phyloP scores from a whole-genome alignment of 805 yeast species.

The Metschnikowia bowlesiae region DNA sequence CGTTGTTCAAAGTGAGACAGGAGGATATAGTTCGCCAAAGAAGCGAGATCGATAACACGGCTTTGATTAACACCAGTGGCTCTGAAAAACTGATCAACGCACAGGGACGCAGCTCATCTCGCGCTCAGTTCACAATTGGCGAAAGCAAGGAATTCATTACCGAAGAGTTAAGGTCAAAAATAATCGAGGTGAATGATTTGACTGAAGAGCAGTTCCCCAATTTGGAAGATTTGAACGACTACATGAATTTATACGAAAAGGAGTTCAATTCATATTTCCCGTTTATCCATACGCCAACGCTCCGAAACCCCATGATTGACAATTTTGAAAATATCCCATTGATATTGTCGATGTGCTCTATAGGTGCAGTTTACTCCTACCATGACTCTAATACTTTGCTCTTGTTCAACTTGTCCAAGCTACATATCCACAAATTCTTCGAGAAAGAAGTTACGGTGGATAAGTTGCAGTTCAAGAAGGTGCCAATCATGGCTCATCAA shows the following conservation, averaged over 20 bases:
- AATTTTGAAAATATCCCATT: conserved; percentile 56
- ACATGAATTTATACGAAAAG: conserved; percentile 65
- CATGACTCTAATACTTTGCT: conserved; percentile 73
- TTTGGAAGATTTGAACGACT: conserved; percentile 69
- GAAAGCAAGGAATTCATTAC: conserved; percentile 34
- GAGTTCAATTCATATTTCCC: conserved; percentile 83
- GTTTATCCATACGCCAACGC: conserved; percentile 70
- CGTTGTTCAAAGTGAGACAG: conserved; percentile 62
- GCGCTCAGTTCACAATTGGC: conserved; percentile 19
- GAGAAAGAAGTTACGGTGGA: conserved; percentile 46
- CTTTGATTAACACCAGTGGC: not conserved
- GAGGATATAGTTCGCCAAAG: conserved; percentile 55
- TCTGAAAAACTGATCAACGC: conserved; percentile 1
- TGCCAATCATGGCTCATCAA: conserved; percentile 53
- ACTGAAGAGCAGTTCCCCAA: conserved; percentile 65
- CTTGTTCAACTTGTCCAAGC: conserved; percentile 62
- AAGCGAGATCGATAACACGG: conserved; percentile 5
- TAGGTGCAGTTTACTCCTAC: conserved; percentile 84
- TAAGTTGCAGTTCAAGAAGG: conserved; percentile 49
- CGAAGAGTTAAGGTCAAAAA: conserved; percentile 49
- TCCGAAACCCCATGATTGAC: conserved; percentile 37
- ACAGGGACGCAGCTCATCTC: conserved; percentile 5
- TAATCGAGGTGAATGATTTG: conserved; percentile 51
- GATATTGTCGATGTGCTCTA: conserved; percentile 73
- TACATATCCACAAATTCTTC: conserved; percentile 61